Evolutionary conservation across 805 yeast genomes (phyloP), one percentile per base, ranked within the genome.

Genomic region (Ogataea parapolymorpha): DNA sequence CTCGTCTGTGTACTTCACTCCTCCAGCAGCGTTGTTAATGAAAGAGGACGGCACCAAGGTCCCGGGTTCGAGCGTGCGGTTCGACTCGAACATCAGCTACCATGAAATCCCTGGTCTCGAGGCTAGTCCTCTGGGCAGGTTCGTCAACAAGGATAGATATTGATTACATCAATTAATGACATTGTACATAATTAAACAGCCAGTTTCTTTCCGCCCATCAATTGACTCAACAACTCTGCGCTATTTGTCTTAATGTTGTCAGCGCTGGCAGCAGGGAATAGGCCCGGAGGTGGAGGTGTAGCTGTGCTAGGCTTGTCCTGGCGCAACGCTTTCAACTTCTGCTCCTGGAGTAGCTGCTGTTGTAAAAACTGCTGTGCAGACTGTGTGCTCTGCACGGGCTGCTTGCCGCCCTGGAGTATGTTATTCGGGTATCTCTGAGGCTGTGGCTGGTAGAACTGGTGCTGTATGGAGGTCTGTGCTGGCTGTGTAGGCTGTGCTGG

Each of bases 151-250:
- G 31, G 52, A 50, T 37, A 56, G 50, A 30, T 49, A 44, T 37
- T 29, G 28, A 27, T 41, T 30, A 20, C 33, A 20, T 7, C 8
- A 18, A 44, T 32, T 26, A 32, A 24, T 41, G 31, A 34, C 38
- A 24, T 13, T 36, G 39, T 37, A 37, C 33, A 37, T 38, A 34
- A 24, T 40, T 42, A 55, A 22, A 49, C 54, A 23, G 50, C 40
- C 14, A 58, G 50, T 29, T 58, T 59, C 46, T 83, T 85, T 22
- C 95, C 95, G 53, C 82, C 82, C 80, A 89, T 82, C 58, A 89
- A 70, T 62, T 88, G 96, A 43, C 80, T 86, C 53, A 89, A 72
- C 55, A 89, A 72, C 58, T 88, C 95, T 29, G 88, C 80, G 45
- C 64, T 60, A 44, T 59, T 57, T 14, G 51, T 47, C 39, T 45